phyloP scores from a whole-genome alignment of 352 stramenopile species.

The Elongisporangium prolatum region DNA sequence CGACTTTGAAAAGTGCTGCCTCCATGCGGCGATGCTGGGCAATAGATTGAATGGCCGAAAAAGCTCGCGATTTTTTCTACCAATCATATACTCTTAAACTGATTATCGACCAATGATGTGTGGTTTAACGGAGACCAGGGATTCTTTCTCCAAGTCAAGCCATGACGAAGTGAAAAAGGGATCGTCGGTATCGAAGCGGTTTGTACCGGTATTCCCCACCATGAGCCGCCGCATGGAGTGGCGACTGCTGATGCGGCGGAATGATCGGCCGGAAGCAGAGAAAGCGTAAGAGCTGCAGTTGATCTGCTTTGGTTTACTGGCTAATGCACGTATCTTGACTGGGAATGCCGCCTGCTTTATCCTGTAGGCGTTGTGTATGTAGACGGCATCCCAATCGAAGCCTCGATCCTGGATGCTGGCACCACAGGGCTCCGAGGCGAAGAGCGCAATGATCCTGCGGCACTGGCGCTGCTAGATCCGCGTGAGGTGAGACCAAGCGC shows the following conservation, averaged over 20 bases:
- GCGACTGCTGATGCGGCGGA: not conserved
- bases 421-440: slow-evolving; percentile 33
- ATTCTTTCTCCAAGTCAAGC: not conserved
- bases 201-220: slow-evolving; percentile 11
- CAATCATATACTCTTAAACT: slow-evolving; percentile 12
- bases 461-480: slow-evolving; percentile 45
- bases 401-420: slow-evolving; percentile 40
- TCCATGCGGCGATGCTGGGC: slow-evolving; percentile 1
- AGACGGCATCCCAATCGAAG: slow-evolving; percentile 71
- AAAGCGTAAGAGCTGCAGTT: slow-evolving; percentile 30
- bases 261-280: slow-evolving; percentile 58
- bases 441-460: slow-evolving; percentile 32
- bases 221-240: slow-evolving; percentile 56
- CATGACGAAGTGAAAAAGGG: not conserved
- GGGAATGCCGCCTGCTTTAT: not conserved
- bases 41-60: slow-evolving; percentile 50
- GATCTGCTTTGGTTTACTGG: too few relatives aligned
- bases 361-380: slow-evolving; percentile 58
- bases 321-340: not conserved
- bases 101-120: slow-evolving; percentile 17
- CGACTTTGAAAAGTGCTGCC: slow-evolving; percentile 66
- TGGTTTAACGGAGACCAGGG: slow-evolving; percentile 5
- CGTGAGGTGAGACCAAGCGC: slow-evolving; percentile 22
- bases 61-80: slow-evolving; percentile 27
- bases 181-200: not conserved